Percentiles rank a stretch among this genome's conserved stretches.
These are phyloP conservation scores for Setaria italica DNA, from an alignment of 202 grass and related monocot species.

Conservation along the genomic window DNA sequence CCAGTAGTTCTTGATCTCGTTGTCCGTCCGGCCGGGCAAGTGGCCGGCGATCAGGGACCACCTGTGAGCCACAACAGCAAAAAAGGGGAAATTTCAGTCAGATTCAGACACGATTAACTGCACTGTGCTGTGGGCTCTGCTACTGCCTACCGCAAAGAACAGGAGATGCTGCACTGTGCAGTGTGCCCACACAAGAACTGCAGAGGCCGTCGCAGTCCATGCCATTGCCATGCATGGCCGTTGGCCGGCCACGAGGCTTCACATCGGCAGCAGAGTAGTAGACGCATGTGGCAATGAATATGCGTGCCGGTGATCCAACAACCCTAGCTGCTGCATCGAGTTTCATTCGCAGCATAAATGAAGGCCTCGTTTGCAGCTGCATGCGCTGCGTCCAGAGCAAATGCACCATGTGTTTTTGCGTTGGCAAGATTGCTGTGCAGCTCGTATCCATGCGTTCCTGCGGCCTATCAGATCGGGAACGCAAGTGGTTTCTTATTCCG, in stretches of 20 bases:
- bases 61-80: slow-evolving; percentile 15
- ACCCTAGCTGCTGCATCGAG: neutral
- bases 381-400: neutral
- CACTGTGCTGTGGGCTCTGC: too few relatives aligned
- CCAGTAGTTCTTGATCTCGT: slow-evolving; percentile 87
- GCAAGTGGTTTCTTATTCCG: neutral
- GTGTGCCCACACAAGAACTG: too few relatives aligned
- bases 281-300: slow-evolving; percentile 47
- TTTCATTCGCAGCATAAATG: slow-evolving; percentile 1
- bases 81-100: too few relatives aligned
- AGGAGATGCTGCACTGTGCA: neutral
- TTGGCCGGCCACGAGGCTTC: too few relatives aligned
- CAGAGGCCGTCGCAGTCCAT: neutral
- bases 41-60: slow-evolving; percentile 77
- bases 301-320: slow-evolving; percentile 34
- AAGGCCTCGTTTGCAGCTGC: neutral
- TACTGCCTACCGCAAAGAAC: neutral
- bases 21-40: slow-evolving; percentile 67
- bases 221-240: neutral
- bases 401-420: neutral
- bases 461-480: neutral
- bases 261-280: neutral
- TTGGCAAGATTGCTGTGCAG: neutral
- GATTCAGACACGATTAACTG: neutral
- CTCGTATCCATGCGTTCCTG: neutral